Evolutionary conservation across 768 basidiomycete species (phyloP).

Genomic region (Plicaturopsis crispa): DNA sequence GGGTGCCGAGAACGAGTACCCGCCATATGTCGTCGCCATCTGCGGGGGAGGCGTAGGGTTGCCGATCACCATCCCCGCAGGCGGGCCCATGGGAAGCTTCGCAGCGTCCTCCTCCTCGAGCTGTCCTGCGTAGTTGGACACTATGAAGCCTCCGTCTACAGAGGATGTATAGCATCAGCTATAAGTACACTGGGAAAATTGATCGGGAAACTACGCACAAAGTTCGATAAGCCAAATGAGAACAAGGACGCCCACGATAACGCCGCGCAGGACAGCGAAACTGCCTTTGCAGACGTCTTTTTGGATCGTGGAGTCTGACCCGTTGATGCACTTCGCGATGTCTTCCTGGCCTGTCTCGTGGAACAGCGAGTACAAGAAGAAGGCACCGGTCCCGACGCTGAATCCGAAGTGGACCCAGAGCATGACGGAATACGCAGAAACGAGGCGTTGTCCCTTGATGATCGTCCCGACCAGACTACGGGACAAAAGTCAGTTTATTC

Average conservation of each 20-base stretch:
- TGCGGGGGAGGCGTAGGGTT: not conserved
- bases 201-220: conserved; percentile 29
- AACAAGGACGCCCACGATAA: conserved; percentile 37
- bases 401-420: conserved; percentile 38
- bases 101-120: conserved; percentile 39
- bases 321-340: conserved; percentile 31
- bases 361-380: conserved; percentile 38
- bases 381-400: conserved; percentile 39
- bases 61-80: conserved; percentile 4
- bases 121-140: conserved; percentile 45
- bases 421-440: conserved; percentile 34
- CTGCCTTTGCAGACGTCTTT: conserved; percentile 33
- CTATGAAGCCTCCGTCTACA: conserved; percentile 44
- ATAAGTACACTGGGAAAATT: conserved; percentile 1
- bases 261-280: conserved; percentile 32
- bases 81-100: conserved; percentile 16
- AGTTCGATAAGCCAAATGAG: conserved; percentile 47
- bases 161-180: conserved; percentile 5
- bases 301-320: conserved; percentile 18
- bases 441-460: conserved; percentile 30
- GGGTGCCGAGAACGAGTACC: not conserved
- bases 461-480: conserved; percentile 37
- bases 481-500: not conserved
- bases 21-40: too few relatives aligned
- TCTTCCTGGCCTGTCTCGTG: conserved; percentile 28